These are phyloP conservation scores for Coleophoma eucalyptorum DNA, from an alignment of 2,329 filamentous ascomycete species.

Conservation along the genomic window DNA sequence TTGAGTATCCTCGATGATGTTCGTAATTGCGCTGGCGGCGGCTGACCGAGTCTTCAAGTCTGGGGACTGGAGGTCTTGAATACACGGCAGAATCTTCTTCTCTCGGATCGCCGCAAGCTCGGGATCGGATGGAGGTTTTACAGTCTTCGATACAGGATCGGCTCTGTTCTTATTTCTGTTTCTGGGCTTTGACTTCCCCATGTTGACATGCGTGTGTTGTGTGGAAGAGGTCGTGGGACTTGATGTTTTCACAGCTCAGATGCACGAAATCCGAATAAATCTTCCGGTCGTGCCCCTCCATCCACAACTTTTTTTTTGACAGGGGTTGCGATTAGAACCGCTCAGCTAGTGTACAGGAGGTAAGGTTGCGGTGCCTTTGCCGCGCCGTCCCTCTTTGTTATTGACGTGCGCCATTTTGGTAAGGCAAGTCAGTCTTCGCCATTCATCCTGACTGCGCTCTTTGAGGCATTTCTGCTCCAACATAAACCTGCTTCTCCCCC, in stretches of 20 bases:
- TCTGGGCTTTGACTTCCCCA: constrained; percentile 56
- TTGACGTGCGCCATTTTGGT: neutral
- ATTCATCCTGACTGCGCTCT: neutral
- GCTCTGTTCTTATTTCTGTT: constrained; percentile 46
- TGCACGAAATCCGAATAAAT: neutral
- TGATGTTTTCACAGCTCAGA: neutral
- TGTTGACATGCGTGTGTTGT: constrained; percentile 23
- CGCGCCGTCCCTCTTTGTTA: neutral
- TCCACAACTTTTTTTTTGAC: neutral
- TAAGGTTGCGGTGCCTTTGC: neutral
- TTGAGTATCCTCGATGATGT: constrained; percentile 56
- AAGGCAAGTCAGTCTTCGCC: too few species aligned
- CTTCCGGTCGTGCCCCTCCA: neutral
- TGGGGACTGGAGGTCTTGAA: constrained; percentile 55
- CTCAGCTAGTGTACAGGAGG: neutral
- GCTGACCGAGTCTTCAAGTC: constrained; percentile 55
- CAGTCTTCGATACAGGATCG: constrained; percentile 52
- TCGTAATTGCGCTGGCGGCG: constrained; percentile 56
- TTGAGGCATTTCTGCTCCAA: neutral
- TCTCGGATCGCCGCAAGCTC: constrained; percentile 61
- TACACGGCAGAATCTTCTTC: constrained; percentile 57
- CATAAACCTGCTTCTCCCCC: neutral
- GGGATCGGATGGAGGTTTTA: constrained; percentile 60
- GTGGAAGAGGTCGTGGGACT: neutral
- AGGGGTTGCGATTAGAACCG: too few species aligned